phyloP scores from a whole-genome alignment of 106 monocot species.

The Allium sativum region DNA sequence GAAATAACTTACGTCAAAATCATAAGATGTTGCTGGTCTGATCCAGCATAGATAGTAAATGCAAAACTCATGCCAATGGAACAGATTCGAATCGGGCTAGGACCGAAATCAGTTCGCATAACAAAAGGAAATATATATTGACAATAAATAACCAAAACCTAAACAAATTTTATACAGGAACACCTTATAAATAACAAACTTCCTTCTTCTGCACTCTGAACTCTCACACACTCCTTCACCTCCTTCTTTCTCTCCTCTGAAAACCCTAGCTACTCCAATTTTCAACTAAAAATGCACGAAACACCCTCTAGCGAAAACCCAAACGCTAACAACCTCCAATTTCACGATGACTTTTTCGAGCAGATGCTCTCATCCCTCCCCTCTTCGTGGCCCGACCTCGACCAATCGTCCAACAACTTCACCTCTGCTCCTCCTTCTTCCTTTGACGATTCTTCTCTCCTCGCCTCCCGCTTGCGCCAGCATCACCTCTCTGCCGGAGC shows the following conservation, averaged over 20 bases:
- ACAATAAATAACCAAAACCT: no score
- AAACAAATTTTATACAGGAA: no score
- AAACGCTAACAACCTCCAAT: conserved; percentile 6
- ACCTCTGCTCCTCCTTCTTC: conserved; percentile 4
- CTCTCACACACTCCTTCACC: no score
- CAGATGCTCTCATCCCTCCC: conserved; percentile 73
- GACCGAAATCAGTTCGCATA: no score
- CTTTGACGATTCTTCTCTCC: conserved; percentile 65
- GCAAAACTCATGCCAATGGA: no score
- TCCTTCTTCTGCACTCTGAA: no score
- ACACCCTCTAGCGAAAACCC: neutral
- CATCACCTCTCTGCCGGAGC: conserved; percentile 60
- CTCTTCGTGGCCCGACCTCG: conserved; percentile 58
- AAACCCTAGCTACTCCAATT: neutral
- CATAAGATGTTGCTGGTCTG: no score
- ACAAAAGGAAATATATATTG: no score
- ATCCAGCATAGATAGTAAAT: no score
- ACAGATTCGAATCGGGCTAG: no score
- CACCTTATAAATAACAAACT: no score
- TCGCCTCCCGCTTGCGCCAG: conserved; percentile 67
- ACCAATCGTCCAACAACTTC: conserved; percentile 8
- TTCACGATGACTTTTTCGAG: conserved; percentile 76
- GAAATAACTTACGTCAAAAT: no score
- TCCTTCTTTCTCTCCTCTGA: neutral
- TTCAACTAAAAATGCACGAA: neutral